Percentiles rank a stretch among this genome's conserved stretches.
Evolutionary conservation across 2,329 filamentous ascomycete genomes (phyloP).

Genomic region (Pseudocercospora musae): DNA sequence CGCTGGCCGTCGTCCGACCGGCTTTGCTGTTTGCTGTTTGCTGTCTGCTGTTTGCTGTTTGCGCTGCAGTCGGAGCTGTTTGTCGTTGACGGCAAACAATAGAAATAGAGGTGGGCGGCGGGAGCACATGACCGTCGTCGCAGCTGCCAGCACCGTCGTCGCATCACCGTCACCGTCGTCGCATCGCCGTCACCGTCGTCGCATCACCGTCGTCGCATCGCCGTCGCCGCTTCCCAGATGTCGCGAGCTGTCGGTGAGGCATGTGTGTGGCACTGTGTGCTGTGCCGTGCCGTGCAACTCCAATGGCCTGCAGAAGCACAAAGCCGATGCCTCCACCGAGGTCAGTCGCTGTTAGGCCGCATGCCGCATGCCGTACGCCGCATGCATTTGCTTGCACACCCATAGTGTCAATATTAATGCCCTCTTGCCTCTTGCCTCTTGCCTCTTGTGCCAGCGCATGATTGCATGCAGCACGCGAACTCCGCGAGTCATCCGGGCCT

Average conservation of each 20-base stretch:
- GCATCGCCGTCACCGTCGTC: too few species aligned
- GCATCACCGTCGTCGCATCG: conserved; percentile 1
- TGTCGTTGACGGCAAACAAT: not conserved
- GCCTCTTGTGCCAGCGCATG: conserved; percentile 2
- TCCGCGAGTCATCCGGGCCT: conserved; percentile 3
- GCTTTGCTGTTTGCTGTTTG: conserved; percentile 1
- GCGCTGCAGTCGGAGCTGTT: not conserved
- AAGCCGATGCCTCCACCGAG: not conserved
- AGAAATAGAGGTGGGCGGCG: too few species aligned
- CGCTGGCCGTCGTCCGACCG: not conserved
- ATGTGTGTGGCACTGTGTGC: too few species aligned
- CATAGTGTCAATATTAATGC: too few species aligned
- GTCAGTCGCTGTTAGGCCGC: not conserved
- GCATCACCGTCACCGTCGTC: too few species aligned
- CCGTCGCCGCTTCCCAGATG: not conserved
- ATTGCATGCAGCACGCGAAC: conserved; percentile 3
- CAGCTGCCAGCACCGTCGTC: too few species aligned
- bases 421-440: too few species aligned
- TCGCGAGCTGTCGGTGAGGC: not conserved
- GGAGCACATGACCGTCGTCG: too few species aligned
- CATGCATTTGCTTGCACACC: not conserved
- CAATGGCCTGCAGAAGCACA: conserved; percentile 1
- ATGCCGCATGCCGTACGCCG: too few species aligned
- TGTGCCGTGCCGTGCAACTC: not conserved
- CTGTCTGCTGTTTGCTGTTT: conserved; percentile 1